Conservation (phyloP, 2,329 filamentous ascomycete species). For the Botryosphaeria dothidea region DNA sequence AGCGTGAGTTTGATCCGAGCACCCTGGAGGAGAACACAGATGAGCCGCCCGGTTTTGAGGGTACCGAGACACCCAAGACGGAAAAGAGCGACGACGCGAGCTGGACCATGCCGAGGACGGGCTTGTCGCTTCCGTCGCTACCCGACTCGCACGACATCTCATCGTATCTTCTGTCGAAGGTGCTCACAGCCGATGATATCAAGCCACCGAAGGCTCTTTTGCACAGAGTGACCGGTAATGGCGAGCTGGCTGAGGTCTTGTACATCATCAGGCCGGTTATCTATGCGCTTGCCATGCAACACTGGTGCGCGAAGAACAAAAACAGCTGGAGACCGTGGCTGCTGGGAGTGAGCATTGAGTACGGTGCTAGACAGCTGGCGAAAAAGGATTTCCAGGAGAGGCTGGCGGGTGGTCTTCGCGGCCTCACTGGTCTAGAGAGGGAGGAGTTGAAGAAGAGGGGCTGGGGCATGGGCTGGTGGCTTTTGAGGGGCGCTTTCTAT, state of each 20-base stretch:
- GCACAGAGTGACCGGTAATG: constrained; percentile 72
- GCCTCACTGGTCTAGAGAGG: constrained; percentile 78
- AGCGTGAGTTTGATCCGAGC: constrained; percentile 75
- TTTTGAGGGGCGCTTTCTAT: constrained; percentile 95
- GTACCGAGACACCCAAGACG: constrained; percentile 48
- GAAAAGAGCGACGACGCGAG: constrained; percentile 44
- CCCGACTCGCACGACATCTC: constrained; percentile 82
- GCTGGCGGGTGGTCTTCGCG: constrained; percentile 70
- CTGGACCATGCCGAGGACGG: constrained; percentile 95
- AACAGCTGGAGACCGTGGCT: constrained; percentile 92
- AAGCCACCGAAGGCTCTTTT: constrained; percentile 85
- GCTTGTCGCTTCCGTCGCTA: constrained; percentile 78
- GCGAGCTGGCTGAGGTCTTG: constrained; percentile 83
- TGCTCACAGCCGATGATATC: constrained; percentile 94
- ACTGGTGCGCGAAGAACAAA: constrained; percentile 64
- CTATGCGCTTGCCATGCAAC: constrained; percentile 81
- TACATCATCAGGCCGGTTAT: constrained; percentile 87
- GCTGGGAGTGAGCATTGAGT: constrained; percentile 80
- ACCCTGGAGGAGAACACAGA: constrained; percentile 53
- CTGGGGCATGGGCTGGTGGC: constrained; percentile 94
- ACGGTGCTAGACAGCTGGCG: constrained; percentile 81
- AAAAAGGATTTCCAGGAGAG: constrained; percentile 65
- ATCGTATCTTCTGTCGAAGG: constrained; percentile 82
- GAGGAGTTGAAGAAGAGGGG: constrained; percentile 87
- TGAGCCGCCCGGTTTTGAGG: constrained; percentile 41